Percentiles rank a stretch among this genome's conserved stretches.
Conservation (phyloP, 331 rosid genomes). For the Arachis monticola region DNA sequence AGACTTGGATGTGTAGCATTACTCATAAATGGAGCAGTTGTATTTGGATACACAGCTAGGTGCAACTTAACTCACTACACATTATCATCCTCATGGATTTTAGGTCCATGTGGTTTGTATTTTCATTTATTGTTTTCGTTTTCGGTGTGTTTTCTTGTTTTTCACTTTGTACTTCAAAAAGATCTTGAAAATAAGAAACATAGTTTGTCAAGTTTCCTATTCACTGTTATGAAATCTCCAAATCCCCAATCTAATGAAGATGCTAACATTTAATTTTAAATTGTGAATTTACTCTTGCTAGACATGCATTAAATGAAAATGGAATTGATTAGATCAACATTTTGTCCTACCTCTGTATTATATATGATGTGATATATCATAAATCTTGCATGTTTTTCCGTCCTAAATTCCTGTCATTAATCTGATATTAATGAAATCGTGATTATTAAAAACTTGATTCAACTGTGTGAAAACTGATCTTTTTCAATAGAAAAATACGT, state of each 20-base stretch:
- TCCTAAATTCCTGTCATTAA: too few relatives aligned
- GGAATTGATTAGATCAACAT: not conserved
- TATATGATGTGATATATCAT: not conserved
- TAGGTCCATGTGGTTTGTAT: too few relatives aligned
- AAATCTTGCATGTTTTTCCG: not conserved
- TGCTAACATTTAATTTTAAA: slow-evolving; percentile 6
- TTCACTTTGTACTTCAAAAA: too few relatives aligned
- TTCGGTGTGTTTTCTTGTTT: too few relatives aligned
- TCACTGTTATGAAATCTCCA: not conserved
- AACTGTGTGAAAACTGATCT: too few relatives aligned
- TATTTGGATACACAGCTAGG: not conserved
- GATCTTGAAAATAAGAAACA: too few relatives aligned
- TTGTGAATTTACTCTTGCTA: not conserved
- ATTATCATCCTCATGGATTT: slow-evolving; percentile 4
- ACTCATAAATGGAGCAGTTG: not conserved
- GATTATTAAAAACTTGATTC: too few relatives aligned
- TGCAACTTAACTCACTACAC: not conserved
- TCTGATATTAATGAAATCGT: too few relatives aligned
- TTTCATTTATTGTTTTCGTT: too few relatives aligned
- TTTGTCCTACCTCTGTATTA: not conserved
- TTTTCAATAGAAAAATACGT: too few relatives aligned
- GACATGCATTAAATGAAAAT: not conserved
- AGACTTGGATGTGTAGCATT: too few relatives aligned
- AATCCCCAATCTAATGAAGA: slow-evolving; percentile 1
- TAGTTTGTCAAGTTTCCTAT: not conserved